Percentiles rank a stretch among this genome's conserved stretches.
Conservation (phyloP, 2,329 filamentous ascomycete genomes). For the Sporothrix sp. region DNA sequence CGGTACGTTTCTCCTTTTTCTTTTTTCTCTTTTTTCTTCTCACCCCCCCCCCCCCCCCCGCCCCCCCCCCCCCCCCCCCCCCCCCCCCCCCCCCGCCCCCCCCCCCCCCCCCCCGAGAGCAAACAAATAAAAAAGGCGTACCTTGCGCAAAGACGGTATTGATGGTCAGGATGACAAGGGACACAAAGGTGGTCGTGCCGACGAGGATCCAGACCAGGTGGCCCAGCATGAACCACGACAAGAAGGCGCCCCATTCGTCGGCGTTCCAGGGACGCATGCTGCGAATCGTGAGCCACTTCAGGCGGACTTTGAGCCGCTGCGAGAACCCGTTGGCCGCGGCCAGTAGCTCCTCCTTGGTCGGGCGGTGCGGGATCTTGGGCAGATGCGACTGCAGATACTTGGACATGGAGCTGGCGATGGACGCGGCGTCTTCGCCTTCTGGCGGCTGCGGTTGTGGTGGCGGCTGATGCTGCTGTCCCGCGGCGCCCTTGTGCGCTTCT, state of each 20-base stretch:
- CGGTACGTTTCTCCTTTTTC: too few species aligned
- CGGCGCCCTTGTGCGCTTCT: not conserved
- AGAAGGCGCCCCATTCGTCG: constrained; percentile 91
- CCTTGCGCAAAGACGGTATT: constrained; percentile 96
- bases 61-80: too few species aligned
- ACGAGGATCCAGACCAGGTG: constrained; percentile 94
- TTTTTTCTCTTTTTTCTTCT: too few species aligned
- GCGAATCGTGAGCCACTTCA: constrained; percentile 96
- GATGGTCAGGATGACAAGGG: constrained; percentile 76
- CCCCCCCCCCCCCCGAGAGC: too few species aligned
- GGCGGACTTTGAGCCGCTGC: constrained; percentile 78
- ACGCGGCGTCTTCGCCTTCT: constrained; percentile 27
- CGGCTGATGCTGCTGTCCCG: constrained; percentile 6
- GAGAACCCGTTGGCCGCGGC: constrained; percentile 88
- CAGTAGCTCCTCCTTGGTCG: constrained; percentile 86
- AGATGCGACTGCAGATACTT: constrained; percentile 49
- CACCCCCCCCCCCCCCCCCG: too few species aligned
- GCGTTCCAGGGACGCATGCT: constrained; percentile 90
- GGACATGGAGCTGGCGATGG: constrained; percentile 42
- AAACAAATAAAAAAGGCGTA: constrained; percentile 30
- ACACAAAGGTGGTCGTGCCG: constrained; percentile 95
- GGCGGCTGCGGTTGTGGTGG: constrained; percentile 12
- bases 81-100: too few species aligned
- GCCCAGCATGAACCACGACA: constrained; percentile 89
- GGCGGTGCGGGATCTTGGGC: constrained; percentile 71